phyloP scores from a whole-genome alignment of 768 basidiomycete species.

The Agaricus sinodeliciosus region DNA sequence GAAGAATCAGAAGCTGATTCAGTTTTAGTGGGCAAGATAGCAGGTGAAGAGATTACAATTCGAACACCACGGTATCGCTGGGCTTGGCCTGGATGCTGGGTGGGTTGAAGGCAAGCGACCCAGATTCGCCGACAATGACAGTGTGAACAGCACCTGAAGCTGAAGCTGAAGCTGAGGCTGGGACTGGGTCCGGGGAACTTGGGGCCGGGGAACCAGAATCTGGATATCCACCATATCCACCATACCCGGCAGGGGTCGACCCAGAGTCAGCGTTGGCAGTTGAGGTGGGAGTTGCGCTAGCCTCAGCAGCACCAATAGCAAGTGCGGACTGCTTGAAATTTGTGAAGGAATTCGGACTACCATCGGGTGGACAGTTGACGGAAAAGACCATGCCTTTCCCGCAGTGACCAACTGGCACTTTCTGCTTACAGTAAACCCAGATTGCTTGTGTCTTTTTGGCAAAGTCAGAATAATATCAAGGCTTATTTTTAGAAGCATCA shows the following conservation, averaged over 20 bases:
- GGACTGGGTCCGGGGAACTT: constrained; percentile 39
- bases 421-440: constrained; percentile 56
- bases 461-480: background rate
- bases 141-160: constrained; percentile 38
- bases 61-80: constrained; percentile 51
- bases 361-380: constrained; percentile 53
- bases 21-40: background rate
- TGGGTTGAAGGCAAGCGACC: constrained; percentile 44
- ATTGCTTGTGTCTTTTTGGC: constrained; percentile 41
- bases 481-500: constrained; percentile 3
- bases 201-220: constrained; percentile 43
- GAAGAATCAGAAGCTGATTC: background rate
- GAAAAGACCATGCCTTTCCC: constrained; percentile 63
- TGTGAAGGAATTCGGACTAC: constrained; percentile 50
- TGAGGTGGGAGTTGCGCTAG: constrained; percentile 30
- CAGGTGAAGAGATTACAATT: constrained; percentile 37
- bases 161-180: constrained; percentile 40
- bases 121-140: constrained; percentile 48
- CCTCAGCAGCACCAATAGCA: constrained; percentile 43
- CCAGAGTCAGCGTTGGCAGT: constrained; percentile 17
- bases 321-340: constrained; percentile 55
- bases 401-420: constrained; percentile 49
- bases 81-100: constrained; percentile 41
- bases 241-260: constrained; percentile 23
- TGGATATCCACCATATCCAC: constrained; percentile 44